A percentile compares a stretch with the other conserved stretches of the same genome.
phyloP scores from a whole-genome alignment of 2,329 filamentous ascomycete genomes.

The Immersiporthe knoxdaviesiana region DNA sequence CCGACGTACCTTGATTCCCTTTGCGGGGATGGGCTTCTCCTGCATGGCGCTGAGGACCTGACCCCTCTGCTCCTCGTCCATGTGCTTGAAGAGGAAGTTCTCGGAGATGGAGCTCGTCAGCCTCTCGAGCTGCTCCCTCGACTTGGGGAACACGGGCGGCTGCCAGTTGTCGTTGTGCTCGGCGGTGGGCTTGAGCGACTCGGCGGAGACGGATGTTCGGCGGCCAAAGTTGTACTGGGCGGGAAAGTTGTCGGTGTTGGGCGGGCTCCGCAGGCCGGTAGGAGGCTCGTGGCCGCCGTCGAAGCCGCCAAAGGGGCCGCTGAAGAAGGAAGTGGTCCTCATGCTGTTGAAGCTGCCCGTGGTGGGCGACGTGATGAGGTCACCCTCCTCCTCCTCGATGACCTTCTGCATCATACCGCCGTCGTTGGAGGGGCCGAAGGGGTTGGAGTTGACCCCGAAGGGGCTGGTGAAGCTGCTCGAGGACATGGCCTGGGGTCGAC shows the following conservation, averaged over 20 bases:
- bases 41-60: slow-evolving; percentile 89
- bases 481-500: slow-evolving; percentile 53
- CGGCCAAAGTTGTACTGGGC: slow-evolving; percentile 92
- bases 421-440: slow-evolving; percentile 65
- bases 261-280: slow-evolving; percentile 50
- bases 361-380: slow-evolving; percentile 75
- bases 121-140: slow-evolving; percentile 76
- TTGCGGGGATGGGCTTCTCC: slow-evolving; percentile 93
- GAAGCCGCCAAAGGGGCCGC: slow-evolving; percentile 58
- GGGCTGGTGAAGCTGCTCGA: slow-evolving; percentile 76
- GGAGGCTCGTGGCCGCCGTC: slow-evolving; percentile 51
- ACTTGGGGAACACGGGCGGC: slow-evolving; percentile 83
- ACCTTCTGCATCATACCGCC: slow-evolving; percentile 53
- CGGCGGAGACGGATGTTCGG: slow-evolving; percentile 93
- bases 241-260: slow-evolving; percentile 73
- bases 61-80: slow-evolving; percentile 88
- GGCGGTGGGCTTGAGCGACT: slow-evolving; percentile 88
- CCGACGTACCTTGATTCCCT: slow-evolving; percentile 69
- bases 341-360: slow-evolving; percentile 61
- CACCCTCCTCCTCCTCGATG: slow-evolving; percentile 84
- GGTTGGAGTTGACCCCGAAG: slow-evolving; percentile 69
- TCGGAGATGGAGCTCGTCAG: slow-evolving; percentile 79
- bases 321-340: slow-evolving; percentile 48
- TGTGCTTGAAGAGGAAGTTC: slow-evolving; percentile 92
- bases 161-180: slow-evolving; percentile 87